Base-by-base conservation (phyloP, 1,284 basidiomycete genomes). In the Malassezia cuniculi region DNA sequence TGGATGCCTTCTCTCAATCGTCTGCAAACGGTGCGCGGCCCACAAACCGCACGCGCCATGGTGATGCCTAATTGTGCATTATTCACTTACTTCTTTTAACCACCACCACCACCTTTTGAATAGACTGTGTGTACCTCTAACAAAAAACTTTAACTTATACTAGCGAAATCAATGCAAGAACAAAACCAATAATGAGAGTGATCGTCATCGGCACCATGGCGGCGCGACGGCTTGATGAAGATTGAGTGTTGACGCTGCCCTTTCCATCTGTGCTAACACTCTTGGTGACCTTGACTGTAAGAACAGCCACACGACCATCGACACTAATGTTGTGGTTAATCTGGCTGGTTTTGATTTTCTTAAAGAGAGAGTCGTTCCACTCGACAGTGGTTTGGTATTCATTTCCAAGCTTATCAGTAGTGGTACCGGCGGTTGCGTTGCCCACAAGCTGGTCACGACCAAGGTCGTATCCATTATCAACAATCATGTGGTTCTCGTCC, bases 291-390 rank as follows among this genome's bases (percentile, higher is more conserved):
- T 29, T 47, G 36, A 66, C 52, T 11, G 55, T 61, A 20, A 66
- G 38, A 15, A 66, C 42, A 3, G 47, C 35, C 10, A 64, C 60
- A 1, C 36, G 35, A 17, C 56, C 59, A 27, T 66, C 60, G 11
- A 52, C 49, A 17, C 41, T 41, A 24, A 66, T 64, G 12, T 40
- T 43, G 44, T 66, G 60, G 39, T 66, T 66, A 48, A 66, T 53
- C 35, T 55, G 45, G 27, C 37, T 50, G 1, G 48, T 34, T 14
- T 32, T 26, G 14, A 56, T 19, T 2, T 47, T 43, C 14, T 31
- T 42, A n/a, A 61, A 31, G 8, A 59, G 36, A 14, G 44, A 26
- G 31, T 51, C 43, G 15, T 41, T 46, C 18, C 28, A 18, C 20
- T 37, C 34, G n/a, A 28, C 34, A 22, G 44, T 55, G 4, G 61